Evolutionary conservation across 2,329 filamentous ascomycete genomes (phyloP).

Genomic region (Fusarium sp.): DNA sequence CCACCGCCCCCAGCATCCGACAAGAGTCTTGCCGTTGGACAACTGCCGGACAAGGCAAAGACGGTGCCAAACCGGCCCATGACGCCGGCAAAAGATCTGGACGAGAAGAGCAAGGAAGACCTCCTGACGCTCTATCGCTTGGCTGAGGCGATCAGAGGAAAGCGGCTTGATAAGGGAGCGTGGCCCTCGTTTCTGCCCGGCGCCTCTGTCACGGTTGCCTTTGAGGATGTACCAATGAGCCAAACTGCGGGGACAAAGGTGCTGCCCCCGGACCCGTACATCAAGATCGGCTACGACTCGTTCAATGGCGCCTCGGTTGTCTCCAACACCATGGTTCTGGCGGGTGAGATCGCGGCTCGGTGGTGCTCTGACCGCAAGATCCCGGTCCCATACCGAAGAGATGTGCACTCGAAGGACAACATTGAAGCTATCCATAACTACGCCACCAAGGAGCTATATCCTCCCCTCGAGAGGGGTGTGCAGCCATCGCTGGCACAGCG

Average conservation of each 20-base stretch:
- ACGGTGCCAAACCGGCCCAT: slow-evolving; percentile 55
- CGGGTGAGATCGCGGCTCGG: slow-evolving; percentile 69
- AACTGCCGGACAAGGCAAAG: slow-evolving; percentile 26
- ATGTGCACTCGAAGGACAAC: slow-evolving; percentile 56
- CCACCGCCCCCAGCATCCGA: slow-evolving; percentile 32
- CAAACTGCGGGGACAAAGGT: slow-evolving; percentile 27
- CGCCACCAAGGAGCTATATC: slow-evolving; percentile 51
- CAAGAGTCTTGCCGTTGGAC: slow-evolving; percentile 47
- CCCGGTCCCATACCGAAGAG: slow-evolving; percentile 69
- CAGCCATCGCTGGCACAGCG: slow-evolving; percentile 49
- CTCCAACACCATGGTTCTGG: slow-evolving; percentile 67
- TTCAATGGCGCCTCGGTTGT: slow-evolving; percentile 52
- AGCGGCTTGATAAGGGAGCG: slow-evolving; percentile 60
- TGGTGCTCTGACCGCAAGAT: slow-evolving; percentile 71
- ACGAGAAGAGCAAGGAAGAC: slow-evolving; percentile 56
- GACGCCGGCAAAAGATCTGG: slow-evolving; percentile 56
- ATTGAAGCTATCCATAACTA: slow-evolving; percentile 51
- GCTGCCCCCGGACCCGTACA: slow-evolving; percentile 63
- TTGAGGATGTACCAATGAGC: slow-evolving; percentile 48
- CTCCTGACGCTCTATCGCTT: slow-evolving; percentile 62
- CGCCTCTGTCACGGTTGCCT: slow-evolving; percentile 57
- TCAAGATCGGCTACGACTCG: slow-evolving; percentile 51
- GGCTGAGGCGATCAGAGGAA: slow-evolving; percentile 57
- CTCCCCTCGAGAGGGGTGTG: slow-evolving; percentile 46
- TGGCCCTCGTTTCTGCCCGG: slow-evolving; percentile 60